Base-by-base conservation (phyloP, 768 basidiomycete genomes). In the Cystofilobasidium bisporidii region DNA sequence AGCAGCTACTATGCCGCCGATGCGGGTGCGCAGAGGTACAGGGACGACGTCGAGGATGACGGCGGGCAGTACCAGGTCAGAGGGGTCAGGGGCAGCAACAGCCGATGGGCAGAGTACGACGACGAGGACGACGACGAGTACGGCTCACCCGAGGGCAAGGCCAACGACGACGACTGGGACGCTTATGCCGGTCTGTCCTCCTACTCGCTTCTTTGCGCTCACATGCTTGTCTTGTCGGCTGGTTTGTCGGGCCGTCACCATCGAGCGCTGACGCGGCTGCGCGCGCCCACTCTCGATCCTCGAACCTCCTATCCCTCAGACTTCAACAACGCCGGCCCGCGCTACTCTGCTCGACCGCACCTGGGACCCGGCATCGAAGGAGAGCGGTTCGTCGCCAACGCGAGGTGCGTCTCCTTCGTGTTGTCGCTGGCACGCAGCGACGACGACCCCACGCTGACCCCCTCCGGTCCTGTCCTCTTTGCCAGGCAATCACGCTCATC, bases 311-410 rank as follows among this genome's bases (percentile, higher is more conserved):
- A 24, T 17, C 45, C 15, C 11, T 3, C 63, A 69, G 67, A 69
- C 43, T 69, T 69, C 62, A 69, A 69, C 67, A 69, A 69, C 43
- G 38, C 67, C 22, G 67, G 67, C 33, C 67, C 67, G 14, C 43
- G 67, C 24, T 69, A 50, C 47, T 59, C 61, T 2, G 63, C 61
- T 26, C 58, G 32, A 14, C 55, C 67, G 30, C 67, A 55, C 26
- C 62, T 69, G 14, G 61, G 38, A 22, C 26, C 67, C 0, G 67
- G 67, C 22, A 59, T 69, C 15, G 41, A 55, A 12, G 43, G 62
- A 36, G 40, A 41, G 3, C 32, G 33, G 33, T 63, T 69, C 56
- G 63, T 61, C 22, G 45, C 50, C 38, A 60, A 61, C 41, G 59
- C 45, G 60, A 36, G 58, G 59, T 67, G 28, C 45, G 64, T 55